Conservation (phyloP, 2,329 filamentous ascomycete genomes). For the Neodidymelliopsis sp. region DNA sequence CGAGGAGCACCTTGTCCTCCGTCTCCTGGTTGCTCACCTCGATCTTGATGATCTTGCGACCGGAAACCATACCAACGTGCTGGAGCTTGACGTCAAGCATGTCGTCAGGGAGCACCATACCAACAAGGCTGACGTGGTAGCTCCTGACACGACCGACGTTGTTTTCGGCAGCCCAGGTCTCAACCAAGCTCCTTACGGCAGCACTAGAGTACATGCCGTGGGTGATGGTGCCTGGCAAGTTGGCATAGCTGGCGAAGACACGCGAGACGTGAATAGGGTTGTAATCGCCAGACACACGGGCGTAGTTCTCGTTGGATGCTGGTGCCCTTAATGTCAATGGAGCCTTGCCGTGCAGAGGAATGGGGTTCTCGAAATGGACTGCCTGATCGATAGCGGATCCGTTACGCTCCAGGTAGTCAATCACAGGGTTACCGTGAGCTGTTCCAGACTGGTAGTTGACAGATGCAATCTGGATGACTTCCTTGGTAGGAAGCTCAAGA, state of each 20-base stretch:
- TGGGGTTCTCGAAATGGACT: constrained; percentile 95
- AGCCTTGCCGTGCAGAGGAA: constrained; percentile 91
- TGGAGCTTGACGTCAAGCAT: constrained; percentile 93
- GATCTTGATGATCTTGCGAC: constrained; percentile 99
- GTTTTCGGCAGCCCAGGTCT: constrained; percentile 99
- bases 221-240: constrained; percentile 94
- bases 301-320: constrained; percentile 96
- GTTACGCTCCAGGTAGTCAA: constrained; percentile 93
- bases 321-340: constrained; percentile 89
- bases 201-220: constrained; percentile 99
- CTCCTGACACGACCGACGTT: constrained; percentile 96
- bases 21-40: constrained; percentile 95
- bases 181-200: constrained; percentile 91
- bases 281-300: constrained; percentile 96
- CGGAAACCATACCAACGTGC: constrained; percentile 96
- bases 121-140: constrained; percentile 96
- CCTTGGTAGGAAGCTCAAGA: constrained; percentile 93
- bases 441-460: constrained; percentile 92
- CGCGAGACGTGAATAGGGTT: constrained; percentile 99
- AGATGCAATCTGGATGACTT: constrained; percentile 95
- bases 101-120: constrained; percentile 98
- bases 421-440: constrained; percentile 94
- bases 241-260: constrained; percentile 95
- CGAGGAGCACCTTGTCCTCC: constrained; percentile 93
- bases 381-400: constrained; percentile 94